phyloP scores from a whole-genome alignment of 192 early-diverging fungal species.

The Linnemannia exigua region DNA sequence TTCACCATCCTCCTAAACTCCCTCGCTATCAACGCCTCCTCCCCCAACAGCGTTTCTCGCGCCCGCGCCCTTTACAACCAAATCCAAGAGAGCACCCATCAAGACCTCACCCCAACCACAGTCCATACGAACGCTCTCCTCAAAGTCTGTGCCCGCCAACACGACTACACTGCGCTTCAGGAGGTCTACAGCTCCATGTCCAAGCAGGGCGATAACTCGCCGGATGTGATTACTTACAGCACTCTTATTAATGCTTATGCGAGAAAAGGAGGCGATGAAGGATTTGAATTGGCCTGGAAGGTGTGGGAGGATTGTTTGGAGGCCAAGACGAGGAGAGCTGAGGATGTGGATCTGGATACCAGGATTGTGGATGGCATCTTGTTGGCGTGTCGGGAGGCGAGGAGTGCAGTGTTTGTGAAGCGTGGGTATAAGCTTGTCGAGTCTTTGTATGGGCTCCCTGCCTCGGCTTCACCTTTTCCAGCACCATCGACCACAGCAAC shows the following conservation, averaged over 20 bases:
- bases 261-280: slow-evolving; percentile 34
- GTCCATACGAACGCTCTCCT: slow-evolving; percentile 55
- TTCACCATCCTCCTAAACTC: slow-evolving; percentile 54
- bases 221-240: slow-evolving; percentile 55
- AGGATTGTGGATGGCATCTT: slow-evolving; percentile 32
- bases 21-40: slow-evolving; percentile 41
- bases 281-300: slow-evolving; percentile 45
- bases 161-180: slow-evolving; percentile 24
- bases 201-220: slow-evolving; percentile 22
- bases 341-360: slow-evolving; percentile 37
- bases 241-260: slow-evolving; percentile 50
- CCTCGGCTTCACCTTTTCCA: background rate
- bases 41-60: slow-evolving; percentile 41
- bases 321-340: slow-evolving; percentile 23
- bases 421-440: slow-evolving; percentile 34
- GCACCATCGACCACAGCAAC: no score
- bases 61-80: slow-evolving; percentile 38
- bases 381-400: slow-evolving; percentile 37
- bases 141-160: slow-evolving; percentile 53
- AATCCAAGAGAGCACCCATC: slow-evolving; percentile 18
- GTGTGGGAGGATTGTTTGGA: slow-evolving; percentile 48
- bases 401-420: slow-evolving; percentile 7
- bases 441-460: slow-evolving; percentile 28
- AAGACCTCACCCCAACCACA: slow-evolving; percentile 15
- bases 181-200: slow-evolving; percentile 38